These are phyloP conservation scores for Astraeus odoratus DNA, from an alignment of 768 basidiomycete species.

Conservation along the genomic window DNA sequence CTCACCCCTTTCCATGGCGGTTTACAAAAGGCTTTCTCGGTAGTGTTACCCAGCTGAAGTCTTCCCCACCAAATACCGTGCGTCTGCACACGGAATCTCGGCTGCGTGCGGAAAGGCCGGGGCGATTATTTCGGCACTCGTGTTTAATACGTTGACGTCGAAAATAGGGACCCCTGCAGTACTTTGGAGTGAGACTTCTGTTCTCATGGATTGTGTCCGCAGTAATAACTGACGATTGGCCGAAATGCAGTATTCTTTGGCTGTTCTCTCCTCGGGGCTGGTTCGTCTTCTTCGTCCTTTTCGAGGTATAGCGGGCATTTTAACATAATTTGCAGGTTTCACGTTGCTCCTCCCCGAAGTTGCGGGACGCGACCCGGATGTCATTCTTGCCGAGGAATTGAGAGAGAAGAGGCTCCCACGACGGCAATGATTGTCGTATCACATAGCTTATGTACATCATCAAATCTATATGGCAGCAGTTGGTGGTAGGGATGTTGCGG, in stretches of 20 bases:
- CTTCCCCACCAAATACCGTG: conserved; percentile 71
- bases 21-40: neutral
- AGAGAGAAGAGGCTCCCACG: conserved; percentile 8
- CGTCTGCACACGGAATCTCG: conserved; percentile 66
- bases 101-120: conserved; percentile 71
- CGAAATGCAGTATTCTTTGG: conserved; percentile 52
- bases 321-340: conserved; percentile 15
- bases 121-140: conserved; percentile 71
- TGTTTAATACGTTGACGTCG: conserved; percentile 56
- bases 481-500: no score
- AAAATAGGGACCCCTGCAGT: conserved; percentile 58
- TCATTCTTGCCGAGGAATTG: conserved; percentile 35
- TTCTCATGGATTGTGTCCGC: conserved; percentile 1
- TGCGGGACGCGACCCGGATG: conserved; percentile 44
- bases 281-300: conserved; percentile 13
- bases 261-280: conserved; percentile 53
- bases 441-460: no score
- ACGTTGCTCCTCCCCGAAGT: conserved; percentile 48
- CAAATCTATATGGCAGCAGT: no score
- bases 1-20: neutral
- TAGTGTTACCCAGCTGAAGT: conserved; percentile 73
- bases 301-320: neutral
- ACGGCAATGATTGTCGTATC: no score
- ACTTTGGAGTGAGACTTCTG: conserved; percentile 62
- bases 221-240: neutral